These are phyloP conservation scores for Spathaspora passalidarum DNA, from an alignment of 805 yeast genomes.

Conservation along the genomic window DNA sequence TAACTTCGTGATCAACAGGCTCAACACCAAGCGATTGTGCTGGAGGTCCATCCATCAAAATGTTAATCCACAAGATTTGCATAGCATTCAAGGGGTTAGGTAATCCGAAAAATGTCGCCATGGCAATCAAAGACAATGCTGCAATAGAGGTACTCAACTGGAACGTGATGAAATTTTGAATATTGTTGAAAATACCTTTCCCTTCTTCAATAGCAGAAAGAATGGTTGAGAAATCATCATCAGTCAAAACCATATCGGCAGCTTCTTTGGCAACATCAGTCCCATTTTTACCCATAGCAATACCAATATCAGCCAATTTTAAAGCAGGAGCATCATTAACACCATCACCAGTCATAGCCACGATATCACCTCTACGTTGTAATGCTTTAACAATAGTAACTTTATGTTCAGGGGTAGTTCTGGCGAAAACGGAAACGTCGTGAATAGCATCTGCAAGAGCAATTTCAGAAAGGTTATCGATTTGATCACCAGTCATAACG, in stretches of 20 bases:
- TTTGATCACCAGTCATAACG: slow-evolving; percentile 80
- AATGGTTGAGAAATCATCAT: slow-evolving; percentile 94
- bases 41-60: slow-evolving; percentile 98
- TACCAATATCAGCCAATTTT: slow-evolving; percentile 93
- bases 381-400: slow-evolving; percentile 85
- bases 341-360: slow-evolving; percentile 99
- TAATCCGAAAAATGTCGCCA: slow-evolving; percentile 79
- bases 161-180: slow-evolving; percentile 91
- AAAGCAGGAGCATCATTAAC: slow-evolving; percentile 99
- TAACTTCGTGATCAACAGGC: slow-evolving; percentile 93
- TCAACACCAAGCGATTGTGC: slow-evolving; percentile 97
- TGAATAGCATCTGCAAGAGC: slow-evolving; percentile 73
- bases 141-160: slow-evolving; percentile 96
- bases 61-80: slow-evolving; percentile 98
- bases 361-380: slow-evolving; percentile 88
- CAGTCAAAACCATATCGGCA: slow-evolving; percentile 94
- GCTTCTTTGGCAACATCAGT: slow-evolving; percentile 99
- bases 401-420: slow-evolving; percentile 94
- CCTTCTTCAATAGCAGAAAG: slow-evolving; percentile 95
- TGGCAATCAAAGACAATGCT: slow-evolving; percentile 83
- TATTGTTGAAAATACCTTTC: slow-evolving; percentile 92
- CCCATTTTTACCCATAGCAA: slow-evolving; percentile 90
- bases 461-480: slow-evolving; percentile 71
- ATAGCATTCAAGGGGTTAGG: slow-evolving; percentile 96
- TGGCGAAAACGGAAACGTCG: slow-evolving; percentile 84